Evolutionary conservation across 2,329 filamentous ascomycete genomes (phyloP), one percentile per base, ranked within the genome.

Genomic region (Microcyclospora tardicrescens): DNA sequence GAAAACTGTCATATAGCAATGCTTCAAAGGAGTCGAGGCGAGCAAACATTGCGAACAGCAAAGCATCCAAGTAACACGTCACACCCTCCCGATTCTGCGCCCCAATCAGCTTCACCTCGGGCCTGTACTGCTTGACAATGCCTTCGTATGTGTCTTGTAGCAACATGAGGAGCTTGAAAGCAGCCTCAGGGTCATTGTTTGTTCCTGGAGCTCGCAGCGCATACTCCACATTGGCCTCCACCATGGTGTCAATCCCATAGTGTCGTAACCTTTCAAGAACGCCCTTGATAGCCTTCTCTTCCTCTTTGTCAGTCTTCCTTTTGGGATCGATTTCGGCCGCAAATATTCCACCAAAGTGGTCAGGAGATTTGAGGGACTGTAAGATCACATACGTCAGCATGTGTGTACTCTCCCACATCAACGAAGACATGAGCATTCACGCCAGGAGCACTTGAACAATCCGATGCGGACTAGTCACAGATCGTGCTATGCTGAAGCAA

Each of bases 11-110:
- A 58, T 84, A 87, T 28, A 95, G 69, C 70, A 96, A 93, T 35
- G 82, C 84, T 60, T 96, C 89, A 58, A 94, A 98, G 46, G 82
- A 87, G 48, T 85, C 81, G 29, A 95, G 70, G 43, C 84, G 79
- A 13, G 84, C 82, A 58, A 96, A 96, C 85, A 98, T 95, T 58
- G 89, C 82, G 58, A 95, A 96, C 1, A 98, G 71, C 15, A 96
- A 65, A 0, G 89, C 74, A 58, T 96, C 91, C 12, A 96, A 68
- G 58, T 93, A 96, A 64, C 91, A 98, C n/a, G 89, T 96, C 28
- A 94, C 85, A 35, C 75, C 76, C 33, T 80, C 72, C 35, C 86
- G 72, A 55, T 98, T 98, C 51, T 84, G 81, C 10, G 91, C 89
- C 6, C 91, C 91, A 4, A 84, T 65, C 66, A 96, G 77, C 40